phyloP scores from a whole-genome alignment of 2,329 filamentous ascomycete genomes.

The Apiospora phragmitis region DNA sequence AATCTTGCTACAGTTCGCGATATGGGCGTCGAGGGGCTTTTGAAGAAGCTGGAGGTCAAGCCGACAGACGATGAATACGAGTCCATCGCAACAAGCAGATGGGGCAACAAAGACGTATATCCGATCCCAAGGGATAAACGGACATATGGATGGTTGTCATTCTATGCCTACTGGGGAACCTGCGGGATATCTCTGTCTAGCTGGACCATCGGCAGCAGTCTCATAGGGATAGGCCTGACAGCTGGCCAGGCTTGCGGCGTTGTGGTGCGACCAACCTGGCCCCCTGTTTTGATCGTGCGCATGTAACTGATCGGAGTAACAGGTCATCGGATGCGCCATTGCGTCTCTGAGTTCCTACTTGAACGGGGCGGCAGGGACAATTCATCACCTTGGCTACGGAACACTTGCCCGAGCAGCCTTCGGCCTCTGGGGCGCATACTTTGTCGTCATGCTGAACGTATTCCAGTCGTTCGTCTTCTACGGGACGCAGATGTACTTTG shows the following conservation, averaged over 20 bases:
- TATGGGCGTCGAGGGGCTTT: conserved; percentile 6
- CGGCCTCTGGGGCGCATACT: conserved; percentile 19
- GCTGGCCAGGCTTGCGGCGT: conserved; percentile 18
- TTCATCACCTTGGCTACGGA: conserved; percentile 19
- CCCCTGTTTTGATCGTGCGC: background rate
- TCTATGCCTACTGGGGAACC: conserved; percentile 20
- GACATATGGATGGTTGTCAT: conserved; percentile 18
- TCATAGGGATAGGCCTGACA: conserved; percentile 18
- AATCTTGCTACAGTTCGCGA: background rate
- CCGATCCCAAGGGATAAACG: conserved; percentile 18
- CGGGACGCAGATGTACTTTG: conserved; percentile 20
- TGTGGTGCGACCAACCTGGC: conserved; percentile 8
- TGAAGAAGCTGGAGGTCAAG: conserved; percentile 18
- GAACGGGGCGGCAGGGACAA: conserved; percentile 17
- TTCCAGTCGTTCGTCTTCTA: conserved; percentile 19
- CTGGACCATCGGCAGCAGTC: conserved; percentile 19
- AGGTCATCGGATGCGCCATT: conserved; percentile 17
- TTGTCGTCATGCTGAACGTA: conserved; percentile 19
- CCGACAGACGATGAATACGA: conserved; percentile 19
- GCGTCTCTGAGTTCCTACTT: conserved; percentile 18
- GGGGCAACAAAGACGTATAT: conserved; percentile 19
- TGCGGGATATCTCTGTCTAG: conserved; percentile 19
- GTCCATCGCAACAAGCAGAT: conserved; percentile 17
- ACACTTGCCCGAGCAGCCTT: conserved; percentile 17
- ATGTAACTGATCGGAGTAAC: no score